These are phyloP conservation scores for Heritiera fomes DNA, from an alignment of 345 rosid species.

Conservation along the genomic window DNA sequence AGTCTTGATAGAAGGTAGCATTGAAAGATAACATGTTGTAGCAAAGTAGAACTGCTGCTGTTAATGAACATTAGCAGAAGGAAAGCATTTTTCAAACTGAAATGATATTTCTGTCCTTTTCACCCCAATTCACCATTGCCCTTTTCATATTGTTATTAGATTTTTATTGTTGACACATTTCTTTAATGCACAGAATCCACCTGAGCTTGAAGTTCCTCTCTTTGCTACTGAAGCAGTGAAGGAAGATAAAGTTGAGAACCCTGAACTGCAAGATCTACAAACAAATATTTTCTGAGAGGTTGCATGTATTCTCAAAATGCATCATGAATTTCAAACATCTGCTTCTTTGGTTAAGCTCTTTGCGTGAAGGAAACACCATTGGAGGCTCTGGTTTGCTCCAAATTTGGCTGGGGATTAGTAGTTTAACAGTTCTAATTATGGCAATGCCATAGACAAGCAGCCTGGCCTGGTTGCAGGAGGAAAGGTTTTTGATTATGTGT, in stretches of 20 bases:
- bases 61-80: too few species aligned
- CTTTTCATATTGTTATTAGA: neutral
- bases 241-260: constrained; percentile 51
- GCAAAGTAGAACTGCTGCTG: too few species aligned
- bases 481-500: neutral
- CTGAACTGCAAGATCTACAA: constrained; percentile 68
- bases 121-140: neutral
- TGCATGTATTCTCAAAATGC: neutral
- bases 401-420: neutral
- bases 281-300: constrained; percentile 66
- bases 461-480: neutral
- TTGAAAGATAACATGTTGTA: too few species aligned
- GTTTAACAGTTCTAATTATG: neutral
- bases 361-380: too few species aligned
- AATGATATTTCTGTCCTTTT: neutral
- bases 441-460: neutral
- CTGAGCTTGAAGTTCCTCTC: constrained; percentile 71
- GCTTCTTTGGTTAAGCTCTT: too few species aligned
- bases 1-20: too few species aligned
- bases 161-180: neutral
- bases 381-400: constrained; percentile 6
- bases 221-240: constrained; percentile 42
- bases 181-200: constrained; percentile 58
- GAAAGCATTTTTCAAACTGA: too few species aligned
- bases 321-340: too few species aligned